Conservation (phyloP, 2,329 filamentous ascomycete species). For the Ceratocystis eucalypticola region DNA sequence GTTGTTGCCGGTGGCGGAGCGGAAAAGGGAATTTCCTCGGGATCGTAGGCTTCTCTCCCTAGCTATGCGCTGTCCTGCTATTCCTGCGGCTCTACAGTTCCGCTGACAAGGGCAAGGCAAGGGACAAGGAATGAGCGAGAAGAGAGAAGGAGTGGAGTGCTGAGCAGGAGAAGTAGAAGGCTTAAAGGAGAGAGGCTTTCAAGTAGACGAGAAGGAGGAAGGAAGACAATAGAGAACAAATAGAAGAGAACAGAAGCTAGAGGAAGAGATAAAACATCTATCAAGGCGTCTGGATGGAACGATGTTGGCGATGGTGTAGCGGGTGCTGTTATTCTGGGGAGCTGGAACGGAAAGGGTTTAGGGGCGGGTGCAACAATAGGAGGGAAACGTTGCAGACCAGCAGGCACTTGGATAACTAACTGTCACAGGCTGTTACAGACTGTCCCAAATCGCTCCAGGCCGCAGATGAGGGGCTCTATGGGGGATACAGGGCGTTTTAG, state of each 20-base stretch:
- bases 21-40: background rate
- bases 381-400: background rate
- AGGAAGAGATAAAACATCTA: too few relatives aligned
- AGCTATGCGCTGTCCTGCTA: constrained; percentile 8
- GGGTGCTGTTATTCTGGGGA: background rate
- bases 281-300: background rate
- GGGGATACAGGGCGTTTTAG: background rate
- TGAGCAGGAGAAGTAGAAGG: background rate
- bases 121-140: background rate
- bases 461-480: too few relatives aligned
- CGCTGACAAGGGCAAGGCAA: background rate
- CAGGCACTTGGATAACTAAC: too few relatives aligned
- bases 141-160: background rate
- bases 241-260: background rate
- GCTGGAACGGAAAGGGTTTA: background rate
- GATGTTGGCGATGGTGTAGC: background rate
- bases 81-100: constrained; percentile 9
- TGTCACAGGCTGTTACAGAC: too few relatives aligned
- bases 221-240: background rate
- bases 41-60: background rate
- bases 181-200: background rate
- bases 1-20: too few relatives aligned
- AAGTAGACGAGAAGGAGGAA: background rate
- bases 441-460: too few relatives aligned
- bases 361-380: background rate